These are phyloP conservation scores for Eucalyptus globulus DNA, from an alignment of 345 rosid genomes.

Conservation along the genomic window DNA sequence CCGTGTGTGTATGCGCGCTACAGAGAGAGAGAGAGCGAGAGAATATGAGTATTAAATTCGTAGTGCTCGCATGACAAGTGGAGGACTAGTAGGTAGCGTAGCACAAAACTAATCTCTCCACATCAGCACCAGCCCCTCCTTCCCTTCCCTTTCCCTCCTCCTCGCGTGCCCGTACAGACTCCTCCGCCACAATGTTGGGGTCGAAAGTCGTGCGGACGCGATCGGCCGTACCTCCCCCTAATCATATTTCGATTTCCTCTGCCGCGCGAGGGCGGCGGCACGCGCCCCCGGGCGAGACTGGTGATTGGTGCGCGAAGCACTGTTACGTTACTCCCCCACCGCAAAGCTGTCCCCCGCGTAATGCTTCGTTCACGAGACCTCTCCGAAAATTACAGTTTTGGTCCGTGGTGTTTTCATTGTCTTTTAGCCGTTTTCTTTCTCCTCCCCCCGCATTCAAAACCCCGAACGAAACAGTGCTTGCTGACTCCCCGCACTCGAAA, in stretches of 20 bases:
- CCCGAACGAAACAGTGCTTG: too few species aligned
- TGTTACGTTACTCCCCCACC: neutral
- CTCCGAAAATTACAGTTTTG: neutral
- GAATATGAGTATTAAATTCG: slow-evolving; percentile 26
- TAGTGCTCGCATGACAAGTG: slow-evolving; percentile 67
- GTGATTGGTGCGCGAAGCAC: neutral
- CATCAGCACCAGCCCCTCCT: neutral
- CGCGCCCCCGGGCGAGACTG: neutral
- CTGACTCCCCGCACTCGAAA: too few species aligned
- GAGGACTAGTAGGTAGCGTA: slow-evolving; percentile 44
- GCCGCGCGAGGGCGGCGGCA: neutral
- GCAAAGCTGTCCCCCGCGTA: neutral
- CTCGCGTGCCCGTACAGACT: neutral
- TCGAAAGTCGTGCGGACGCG: neutral
- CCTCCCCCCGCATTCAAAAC: neutral
- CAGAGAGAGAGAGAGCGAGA: neutral
- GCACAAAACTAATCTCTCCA: slow-evolving; percentile 23
- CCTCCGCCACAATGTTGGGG: neutral
- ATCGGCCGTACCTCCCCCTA: too few species aligned
- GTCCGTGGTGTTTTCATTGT: neutral
- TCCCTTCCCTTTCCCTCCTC: neutral
- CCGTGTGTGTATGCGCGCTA: neutral
- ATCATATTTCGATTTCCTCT: neutral
- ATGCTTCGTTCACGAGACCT: slow-evolving; percentile 2
- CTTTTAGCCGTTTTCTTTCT: neutral